Percentiles rank a stretch among this genome's conserved stretches.
These are phyloP conservation scores for Oryza coarctata DNA, from an alignment of 176 grass and related monocot genomes.

Conservation along the genomic window DNA sequence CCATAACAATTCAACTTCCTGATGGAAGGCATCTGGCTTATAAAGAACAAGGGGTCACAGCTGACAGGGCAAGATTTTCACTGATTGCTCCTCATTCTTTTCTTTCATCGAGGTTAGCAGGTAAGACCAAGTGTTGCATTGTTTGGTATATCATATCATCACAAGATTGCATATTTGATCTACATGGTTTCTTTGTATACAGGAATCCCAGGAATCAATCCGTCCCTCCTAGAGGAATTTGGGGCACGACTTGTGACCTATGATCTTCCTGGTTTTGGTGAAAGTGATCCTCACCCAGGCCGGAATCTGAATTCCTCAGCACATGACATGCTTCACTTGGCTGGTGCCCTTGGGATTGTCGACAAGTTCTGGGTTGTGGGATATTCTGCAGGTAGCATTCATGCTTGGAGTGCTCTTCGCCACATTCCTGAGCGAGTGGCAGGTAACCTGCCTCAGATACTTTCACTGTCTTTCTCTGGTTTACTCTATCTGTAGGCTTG, in stretches of 20 bases:
- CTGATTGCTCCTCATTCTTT: slow-evolving; percentile 87
- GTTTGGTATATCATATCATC: background rate
- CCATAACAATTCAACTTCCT: slow-evolving; percentile 75
- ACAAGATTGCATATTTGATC: slow-evolving; percentile 16
- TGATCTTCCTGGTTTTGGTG: slow-evolving; percentile 99
- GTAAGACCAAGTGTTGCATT: slow-evolving; percentile 36
- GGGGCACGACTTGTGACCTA: slow-evolving; percentile 81
- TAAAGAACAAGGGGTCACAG: slow-evolving; percentile 72
- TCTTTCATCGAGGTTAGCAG: slow-evolving; percentile 87
- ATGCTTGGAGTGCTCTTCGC: slow-evolving; percentile 91
- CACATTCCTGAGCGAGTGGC: slow-evolving; percentile 91
- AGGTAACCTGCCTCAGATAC: slow-evolving; percentile 40
- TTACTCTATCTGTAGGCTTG: background rate
- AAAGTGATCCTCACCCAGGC: slow-evolving; percentile 87
- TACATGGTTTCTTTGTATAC: slow-evolving; percentile 25
- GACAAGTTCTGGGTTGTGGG: slow-evolving; percentile 94
- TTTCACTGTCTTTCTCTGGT: slow-evolving; percentile 13
- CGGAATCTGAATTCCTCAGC: slow-evolving; percentile 93
- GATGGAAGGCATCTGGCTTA: slow-evolving; percentile 86
- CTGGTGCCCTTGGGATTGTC: slow-evolving; percentile 51
- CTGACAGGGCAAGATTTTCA: slow-evolving; percentile 74
- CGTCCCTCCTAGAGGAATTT: slow-evolving; percentile 82
- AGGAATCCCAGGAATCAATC: slow-evolving; percentile 87
- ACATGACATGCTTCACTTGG: slow-evolving; percentile 91
- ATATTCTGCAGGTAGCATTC: slow-evolving; percentile 80